phyloP scores from a whole-genome alignment of 495 filamentous ascomycete species.

The Trichoderma reesei region DNA sequence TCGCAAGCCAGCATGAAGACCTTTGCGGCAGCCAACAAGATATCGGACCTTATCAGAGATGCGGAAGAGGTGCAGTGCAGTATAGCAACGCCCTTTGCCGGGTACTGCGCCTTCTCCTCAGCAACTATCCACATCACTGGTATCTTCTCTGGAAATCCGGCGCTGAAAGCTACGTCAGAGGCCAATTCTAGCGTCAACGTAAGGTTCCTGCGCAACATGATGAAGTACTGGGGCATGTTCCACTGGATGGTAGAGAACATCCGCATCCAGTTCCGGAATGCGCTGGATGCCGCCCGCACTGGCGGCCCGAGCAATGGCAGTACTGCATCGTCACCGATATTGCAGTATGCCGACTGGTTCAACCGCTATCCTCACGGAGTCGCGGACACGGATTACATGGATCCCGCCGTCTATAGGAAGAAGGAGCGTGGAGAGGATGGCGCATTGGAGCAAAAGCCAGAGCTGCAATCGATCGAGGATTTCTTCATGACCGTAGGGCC shows the following conservation, averaged over 20 bases:
- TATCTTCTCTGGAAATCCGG: constrained; percentile 68
- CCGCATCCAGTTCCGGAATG: constrained; percentile 78
- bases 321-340: constrained; percentile 52
- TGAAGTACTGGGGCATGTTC: constrained; percentile 96
- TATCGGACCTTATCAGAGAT: constrained; percentile 74
- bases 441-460: constrained; percentile 72
- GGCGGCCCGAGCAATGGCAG: constrained; percentile 41
- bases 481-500: constrained; percentile 82
- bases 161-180: constrained; percentile 68
- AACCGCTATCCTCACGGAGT: constrained; percentile 90
- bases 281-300: constrained; percentile 62
- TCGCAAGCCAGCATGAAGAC: constrained; percentile 65
- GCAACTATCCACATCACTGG: constrained; percentile 89
- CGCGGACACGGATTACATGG: constrained; percentile 71
- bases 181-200: constrained; percentile 83
- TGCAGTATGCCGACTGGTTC: constrained; percentile 98
- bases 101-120: constrained; percentile 88
- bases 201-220: constrained; percentile 86
- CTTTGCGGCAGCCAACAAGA: constrained; percentile 80
- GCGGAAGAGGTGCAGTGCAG: constrained; percentile 54
- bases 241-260: constrained; percentile 91
- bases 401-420: constrained; percentile 55
- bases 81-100: constrained; percentile 82
- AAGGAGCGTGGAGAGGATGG: constrained; percentile 71
- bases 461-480: constrained; percentile 88